Evolutionary conservation across 2,329 filamentous ascomycete species (phyloP).

Genomic region (Colletotrichum tropicicola): DNA sequence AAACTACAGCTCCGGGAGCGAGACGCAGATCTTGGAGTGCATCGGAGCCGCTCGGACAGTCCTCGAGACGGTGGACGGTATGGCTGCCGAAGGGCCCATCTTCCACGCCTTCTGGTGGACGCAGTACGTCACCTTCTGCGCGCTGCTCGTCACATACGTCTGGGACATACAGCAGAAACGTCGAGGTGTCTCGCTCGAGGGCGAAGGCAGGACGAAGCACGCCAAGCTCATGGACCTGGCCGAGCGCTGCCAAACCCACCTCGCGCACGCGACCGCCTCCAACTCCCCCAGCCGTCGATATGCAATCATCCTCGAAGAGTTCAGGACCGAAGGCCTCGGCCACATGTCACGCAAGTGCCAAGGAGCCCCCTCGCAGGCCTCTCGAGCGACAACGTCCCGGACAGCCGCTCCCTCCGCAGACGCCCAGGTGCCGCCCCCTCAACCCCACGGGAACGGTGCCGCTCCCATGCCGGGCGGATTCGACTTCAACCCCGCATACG

Average conservation of each 20-base stretch:
- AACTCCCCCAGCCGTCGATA: constrained; percentile 34
- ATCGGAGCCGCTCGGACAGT: constrained; percentile 56
- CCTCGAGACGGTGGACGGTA: constrained; percentile 52
- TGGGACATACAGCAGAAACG: constrained; percentile 48
- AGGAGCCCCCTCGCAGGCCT: not conserved
- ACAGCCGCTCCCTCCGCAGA: not conserved
- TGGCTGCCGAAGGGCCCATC: constrained; percentile 42
- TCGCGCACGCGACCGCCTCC: constrained; percentile 38
- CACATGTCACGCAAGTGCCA: constrained; percentile 12
- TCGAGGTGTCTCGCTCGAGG: constrained; percentile 2
- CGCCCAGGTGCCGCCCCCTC: not conserved
- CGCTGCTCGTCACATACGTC: constrained; percentile 62
- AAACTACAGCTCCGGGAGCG: constrained; percentile 23
- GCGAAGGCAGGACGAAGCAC: constrained; percentile 1
- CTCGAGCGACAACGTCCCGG: not conserved
- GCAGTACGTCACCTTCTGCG: constrained; percentile 63
- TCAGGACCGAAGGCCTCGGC: constrained; percentile 30
- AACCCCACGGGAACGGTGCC: not conserved
- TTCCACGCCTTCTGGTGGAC: constrained; percentile 60
- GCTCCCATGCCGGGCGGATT: not conserved
- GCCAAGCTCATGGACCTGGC: constrained; percentile 46
- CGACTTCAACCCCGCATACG: constrained; percentile 8
- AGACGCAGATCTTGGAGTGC: constrained; percentile 49
- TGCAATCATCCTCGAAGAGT: constrained; percentile 34
- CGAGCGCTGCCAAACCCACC: constrained; percentile 49